Percentiles rank a stretch among this genome's conserved stretches.
These are phyloP conservation scores for Fusarium bulbicola DNA, from an alignment of 2,329 filamentous ascomycete genomes.

Conservation along the genomic window DNA sequence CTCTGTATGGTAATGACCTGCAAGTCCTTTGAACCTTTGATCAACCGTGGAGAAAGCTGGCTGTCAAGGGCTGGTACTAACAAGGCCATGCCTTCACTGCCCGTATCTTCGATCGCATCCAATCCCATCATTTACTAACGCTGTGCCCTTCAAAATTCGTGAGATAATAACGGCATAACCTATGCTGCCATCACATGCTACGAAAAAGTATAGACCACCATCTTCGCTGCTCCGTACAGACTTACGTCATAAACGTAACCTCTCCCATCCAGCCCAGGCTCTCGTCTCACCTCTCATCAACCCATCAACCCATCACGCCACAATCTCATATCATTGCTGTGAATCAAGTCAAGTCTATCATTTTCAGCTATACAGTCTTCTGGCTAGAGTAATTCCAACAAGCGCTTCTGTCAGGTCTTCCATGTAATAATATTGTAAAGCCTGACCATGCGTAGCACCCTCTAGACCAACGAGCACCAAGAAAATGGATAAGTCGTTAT, in stretches of 20 bases:
- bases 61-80: background rate
- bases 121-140: background rate
- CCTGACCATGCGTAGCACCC: background rate
- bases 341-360: slow-evolving; percentile 11
- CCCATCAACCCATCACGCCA: background rate
- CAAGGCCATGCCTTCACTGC: background rate
- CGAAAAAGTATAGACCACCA: background rate
- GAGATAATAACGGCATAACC: background rate
- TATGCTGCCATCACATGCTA: background rate
- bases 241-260: background rate
- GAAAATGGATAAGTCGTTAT: slow-evolving; percentile 1
- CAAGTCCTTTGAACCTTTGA: background rate
- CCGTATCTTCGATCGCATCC: background rate
- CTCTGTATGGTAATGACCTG: background rate
- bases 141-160: background rate
- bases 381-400: background rate
- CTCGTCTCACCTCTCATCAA: background rate
- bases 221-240: background rate
- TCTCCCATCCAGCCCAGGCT: background rate
- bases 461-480: slow-evolving; percentile 4
- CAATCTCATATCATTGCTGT: background rate
- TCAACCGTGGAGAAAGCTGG: background rate
- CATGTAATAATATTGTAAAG: background rate
- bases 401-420: background rate
- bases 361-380: background rate